phyloP scores from a whole-genome alignment of 345 rosid genomes.

The Clausena lansium region DNA sequence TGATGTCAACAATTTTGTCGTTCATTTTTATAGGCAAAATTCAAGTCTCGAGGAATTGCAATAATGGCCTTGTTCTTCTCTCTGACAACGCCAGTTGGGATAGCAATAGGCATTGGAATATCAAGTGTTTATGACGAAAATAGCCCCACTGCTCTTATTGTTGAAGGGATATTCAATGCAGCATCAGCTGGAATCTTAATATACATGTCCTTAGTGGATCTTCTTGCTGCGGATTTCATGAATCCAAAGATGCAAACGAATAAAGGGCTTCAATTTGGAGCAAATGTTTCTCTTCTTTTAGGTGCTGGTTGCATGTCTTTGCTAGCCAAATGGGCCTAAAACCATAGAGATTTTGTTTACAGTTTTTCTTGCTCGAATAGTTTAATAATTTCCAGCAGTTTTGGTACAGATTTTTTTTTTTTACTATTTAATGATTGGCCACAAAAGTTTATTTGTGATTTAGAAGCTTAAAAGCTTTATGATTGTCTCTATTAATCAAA shows the following conservation, averaged over 20 bases:
- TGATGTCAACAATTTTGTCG: neutral
- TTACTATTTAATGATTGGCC: neutral
- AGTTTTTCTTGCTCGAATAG: neutral
- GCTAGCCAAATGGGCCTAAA: conserved; percentile 61
- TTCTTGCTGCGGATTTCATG: conserved; percentile 64
- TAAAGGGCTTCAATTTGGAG: conserved; percentile 32
- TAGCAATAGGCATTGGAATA: conserved; percentile 54
- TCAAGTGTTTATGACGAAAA: conserved; percentile 42
- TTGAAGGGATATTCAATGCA: conserved; percentile 55
- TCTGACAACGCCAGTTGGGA: conserved; percentile 59
- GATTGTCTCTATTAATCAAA: no score
- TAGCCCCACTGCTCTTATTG: conserved; percentile 51
- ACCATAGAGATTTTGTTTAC: neutral
- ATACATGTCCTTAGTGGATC: conserved; percentile 77
- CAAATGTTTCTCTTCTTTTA: conserved; percentile 40
- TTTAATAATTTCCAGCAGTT: neutral
- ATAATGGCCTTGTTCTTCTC: conserved; percentile 60
- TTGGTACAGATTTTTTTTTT: neutral
- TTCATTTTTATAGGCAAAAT: conserved; percentile 32
- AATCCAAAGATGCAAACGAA: conserved; percentile 42
- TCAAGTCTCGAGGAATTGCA: conserved; percentile 17
- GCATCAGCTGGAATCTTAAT: conserved; percentile 68
- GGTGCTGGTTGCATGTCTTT: conserved; percentile 65
- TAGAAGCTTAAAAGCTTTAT: no score
- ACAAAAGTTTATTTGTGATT: no score